Conservation (phyloP, 2,329 filamentous ascomycete species). For the Pseudogymnoascus sp. region DNA sequence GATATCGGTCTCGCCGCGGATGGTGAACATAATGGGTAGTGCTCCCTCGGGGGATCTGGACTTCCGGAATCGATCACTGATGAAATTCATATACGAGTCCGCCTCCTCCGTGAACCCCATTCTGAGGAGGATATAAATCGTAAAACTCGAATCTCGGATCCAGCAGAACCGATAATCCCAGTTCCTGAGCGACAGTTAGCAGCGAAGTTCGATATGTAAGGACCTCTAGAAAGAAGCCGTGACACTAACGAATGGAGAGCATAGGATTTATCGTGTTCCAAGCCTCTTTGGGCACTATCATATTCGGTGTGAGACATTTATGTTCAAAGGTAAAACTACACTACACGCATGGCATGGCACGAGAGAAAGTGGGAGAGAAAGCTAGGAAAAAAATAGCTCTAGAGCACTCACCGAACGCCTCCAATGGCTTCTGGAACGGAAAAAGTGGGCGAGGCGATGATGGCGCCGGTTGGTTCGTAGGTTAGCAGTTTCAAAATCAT, state of each 20-base stretch:
- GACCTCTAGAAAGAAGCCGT: background rate
- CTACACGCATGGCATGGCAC: background rate
- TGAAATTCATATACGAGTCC: slow-evolving; percentile 70
- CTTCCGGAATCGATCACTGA: slow-evolving; percentile 59
- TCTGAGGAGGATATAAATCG: slow-evolving; percentile 67
- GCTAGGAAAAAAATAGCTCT: background rate
- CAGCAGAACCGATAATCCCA: slow-evolving; percentile 72
- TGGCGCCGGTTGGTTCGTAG: slow-evolving; percentile 70
- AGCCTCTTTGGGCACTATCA: background rate
- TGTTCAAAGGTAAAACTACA: background rate
- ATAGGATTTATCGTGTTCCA: background rate
- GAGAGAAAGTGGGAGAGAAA: background rate
- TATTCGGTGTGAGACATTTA: background rate
- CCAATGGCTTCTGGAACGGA: slow-evolving; percentile 68
- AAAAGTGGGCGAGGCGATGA: slow-evolving; percentile 68
- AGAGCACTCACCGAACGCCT: slow-evolving; percentile 38
- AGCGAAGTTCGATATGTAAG: background rate
- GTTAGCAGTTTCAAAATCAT: slow-evolving; percentile 70
- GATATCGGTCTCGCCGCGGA: slow-evolving; percentile 65
- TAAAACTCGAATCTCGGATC: slow-evolving; percentile 71
- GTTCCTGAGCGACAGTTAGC: slow-evolving; percentile 32
- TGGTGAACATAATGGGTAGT: slow-evolving; percentile 75
- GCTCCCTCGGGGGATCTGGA: slow-evolving; percentile 51
- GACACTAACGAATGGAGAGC: background rate
- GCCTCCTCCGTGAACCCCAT: slow-evolving; percentile 69